Conservation (phyloP, 1,284 basidiomycete genomes). For the Schizophyllum commune region DNA sequence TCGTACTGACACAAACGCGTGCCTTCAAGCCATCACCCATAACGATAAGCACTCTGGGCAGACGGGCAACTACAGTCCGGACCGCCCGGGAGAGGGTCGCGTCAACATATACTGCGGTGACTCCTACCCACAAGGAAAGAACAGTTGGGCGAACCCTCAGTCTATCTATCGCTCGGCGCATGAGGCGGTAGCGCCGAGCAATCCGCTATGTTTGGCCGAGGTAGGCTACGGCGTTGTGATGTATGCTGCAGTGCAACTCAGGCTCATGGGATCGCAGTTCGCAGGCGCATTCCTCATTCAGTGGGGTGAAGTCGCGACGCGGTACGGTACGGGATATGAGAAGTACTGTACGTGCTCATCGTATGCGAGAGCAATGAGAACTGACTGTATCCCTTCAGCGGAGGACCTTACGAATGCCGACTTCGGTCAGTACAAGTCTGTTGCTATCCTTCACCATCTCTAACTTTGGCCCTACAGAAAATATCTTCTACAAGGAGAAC, state of each 20-base stretch:
- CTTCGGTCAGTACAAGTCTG: conserved; percentile 24
- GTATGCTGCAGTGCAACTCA: not conserved
- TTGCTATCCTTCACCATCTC: not conserved
- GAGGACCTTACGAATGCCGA: conserved; percentile 28
- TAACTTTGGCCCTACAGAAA: conserved; percentile 24
- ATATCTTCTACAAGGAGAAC: conserved; percentile 43
- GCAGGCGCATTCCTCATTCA: conserved; percentile 39
- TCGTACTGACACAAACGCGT: not conserved
- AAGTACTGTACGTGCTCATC: conserved; percentile 30
- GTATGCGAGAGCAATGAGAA: conserved; percentile 8
- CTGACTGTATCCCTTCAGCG: not conserved
- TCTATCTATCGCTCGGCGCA: conserved; percentile 38
- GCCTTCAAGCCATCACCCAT: conserved; percentile 31
- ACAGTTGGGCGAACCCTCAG: conserved; percentile 39
- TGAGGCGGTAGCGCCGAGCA: conserved; percentile 32
- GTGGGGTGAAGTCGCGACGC: conserved; percentile 28
- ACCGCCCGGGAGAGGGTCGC: conserved; percentile 30
- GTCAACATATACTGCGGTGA: conserved; percentile 46
- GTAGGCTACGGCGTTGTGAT: conserved; percentile 16
- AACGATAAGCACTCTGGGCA: conserved; percentile 41
- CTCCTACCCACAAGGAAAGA: conserved; percentile 40
- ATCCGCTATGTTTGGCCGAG: conserved; percentile 43
- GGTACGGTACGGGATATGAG: conserved; percentile 42
- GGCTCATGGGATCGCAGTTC: conserved; percentile 23
- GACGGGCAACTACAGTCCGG: conserved; percentile 38